Evolutionary conservation across 495 filamentous ascomycete species (phyloP), one percentile per base, ranked within the genome.

Genomic region (Penicillium malachiteum): DNA sequence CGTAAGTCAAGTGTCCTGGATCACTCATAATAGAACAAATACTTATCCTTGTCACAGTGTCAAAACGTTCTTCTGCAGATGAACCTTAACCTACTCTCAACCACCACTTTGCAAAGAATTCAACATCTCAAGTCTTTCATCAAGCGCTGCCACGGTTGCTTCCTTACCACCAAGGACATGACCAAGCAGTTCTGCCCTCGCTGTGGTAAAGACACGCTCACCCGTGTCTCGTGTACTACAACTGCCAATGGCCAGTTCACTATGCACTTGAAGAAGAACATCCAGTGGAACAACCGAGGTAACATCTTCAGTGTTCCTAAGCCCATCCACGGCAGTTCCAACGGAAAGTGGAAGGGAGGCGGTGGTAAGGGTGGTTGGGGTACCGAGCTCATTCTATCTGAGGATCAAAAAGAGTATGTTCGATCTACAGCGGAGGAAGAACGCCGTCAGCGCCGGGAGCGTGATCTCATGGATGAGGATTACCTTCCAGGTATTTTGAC

Each of bases 321-420:
- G 75, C 89, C 92, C 1, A 80, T 89, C n/a, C 79, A 86, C 39
- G 95, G 93, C 3, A 83, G 82, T 11, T 68, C 92, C 11, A 94
- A 80, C 70, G 92, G 91, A 34, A 92, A 90, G 71, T 79, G 78
- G 57, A 72, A 76, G 34, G 80, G 78, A 9, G 90, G 90, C 32
- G 91, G 91, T 47, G 92, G 92, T 7, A 92, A 96, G 72, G 83
- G 85, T 5, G 89, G 89, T 7, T 96, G 92, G 92, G 92, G 92
- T 0, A 81, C 80, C 14, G 81, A 81, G 11, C 75, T 97, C 56
- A 90, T 98, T 45, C 76, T 98, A 2, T 81, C 93, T 1, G 92
- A 96, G 73, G 94, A 98, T 69, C 94, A 98, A 77, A 96, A 97
- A 74, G 95, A 98, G 75, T 97, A 90, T 68, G 65, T 78, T 38